Conservation (phyloP, 441 rosid genomes). For the Populus tomentosa region DNA sequence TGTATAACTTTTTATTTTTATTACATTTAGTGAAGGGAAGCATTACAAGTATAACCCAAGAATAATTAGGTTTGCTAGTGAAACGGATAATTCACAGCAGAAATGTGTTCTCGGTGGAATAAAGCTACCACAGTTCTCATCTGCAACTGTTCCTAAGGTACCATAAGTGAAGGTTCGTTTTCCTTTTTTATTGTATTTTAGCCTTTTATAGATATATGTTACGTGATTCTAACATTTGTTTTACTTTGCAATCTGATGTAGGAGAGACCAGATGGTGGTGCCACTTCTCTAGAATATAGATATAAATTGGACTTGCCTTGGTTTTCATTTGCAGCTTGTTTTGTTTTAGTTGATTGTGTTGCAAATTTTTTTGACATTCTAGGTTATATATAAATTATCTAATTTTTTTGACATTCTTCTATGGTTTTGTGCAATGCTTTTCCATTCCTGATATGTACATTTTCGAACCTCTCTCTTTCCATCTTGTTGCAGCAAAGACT, state of each 20-base stretch:
- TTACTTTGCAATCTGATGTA: slow-evolving; percentile 26
- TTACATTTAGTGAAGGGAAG: slow-evolving; percentile 56
- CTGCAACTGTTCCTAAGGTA: slow-evolving; percentile 73
- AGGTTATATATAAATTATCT: not conserved
- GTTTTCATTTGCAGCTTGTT: not conserved
- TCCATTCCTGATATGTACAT: not conserved
- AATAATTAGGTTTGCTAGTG: slow-evolving; percentile 48
- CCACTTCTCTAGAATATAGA: slow-evolving; percentile 37
- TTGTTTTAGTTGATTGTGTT: not conserved
- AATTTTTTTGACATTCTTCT: not conserved
- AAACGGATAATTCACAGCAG: slow-evolving; percentile 19
- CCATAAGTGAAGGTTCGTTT: not conserved
- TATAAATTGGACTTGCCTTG: slow-evolving; percentile 17
- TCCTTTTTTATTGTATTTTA: slow-evolving; percentile 4
- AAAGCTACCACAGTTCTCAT: slow-evolving; percentile 75
- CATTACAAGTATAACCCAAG: slow-evolving; percentile 50
- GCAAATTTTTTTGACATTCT: not conserved
- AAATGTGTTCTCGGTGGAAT: slow-evolving; percentile 22
- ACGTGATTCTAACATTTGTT: slow-evolving; percentile 5
- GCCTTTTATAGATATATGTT: not conserved
- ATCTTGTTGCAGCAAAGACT: slow-evolving; percentile 67
- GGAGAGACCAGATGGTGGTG: slow-evolving; percentile 19
- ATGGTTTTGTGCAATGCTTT: not conserved
- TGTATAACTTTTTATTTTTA: no score
- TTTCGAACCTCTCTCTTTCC: slow-evolving; percentile 6